Evolutionary conservation across 805 yeast genomes (phyloP).

Genomic region (Suhomyces prunicola): DNA sequence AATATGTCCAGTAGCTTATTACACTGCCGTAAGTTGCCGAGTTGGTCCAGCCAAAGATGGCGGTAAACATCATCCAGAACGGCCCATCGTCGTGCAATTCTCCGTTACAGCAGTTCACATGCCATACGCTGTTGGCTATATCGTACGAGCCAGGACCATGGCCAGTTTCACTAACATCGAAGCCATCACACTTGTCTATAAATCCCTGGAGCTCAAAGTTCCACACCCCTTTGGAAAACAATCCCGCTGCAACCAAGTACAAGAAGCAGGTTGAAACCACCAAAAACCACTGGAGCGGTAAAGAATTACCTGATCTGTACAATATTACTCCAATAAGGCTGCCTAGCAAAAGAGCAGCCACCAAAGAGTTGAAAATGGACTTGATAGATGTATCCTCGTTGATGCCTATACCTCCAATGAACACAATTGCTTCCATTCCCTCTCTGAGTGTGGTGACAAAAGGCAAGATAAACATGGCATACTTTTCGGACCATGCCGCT

Average conservation of each 20-base stretch:
- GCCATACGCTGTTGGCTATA: conserved; percentile 79
- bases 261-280: conserved; percentile 75
- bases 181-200: conserved; percentile 71
- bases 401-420: conserved; percentile 79
- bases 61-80: conserved; percentile 87
- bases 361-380: conserved; percentile 58
- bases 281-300: conserved; percentile 72
- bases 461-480: conserved; percentile 75
- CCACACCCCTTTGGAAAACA: conserved; percentile 87
- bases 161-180: conserved; percentile 84
- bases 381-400: conserved; percentile 22
- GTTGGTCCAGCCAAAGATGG: conserved; percentile 91
- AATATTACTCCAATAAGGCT: conserved; percentile 59
- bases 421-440: conserved; percentile 89
- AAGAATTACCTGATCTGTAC: conserved; percentile 75
- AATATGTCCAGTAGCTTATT: conserved; percentile 64
- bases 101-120: conserved; percentile 91
- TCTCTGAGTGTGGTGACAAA: conserved; percentile 84
- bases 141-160: conserved; percentile 94
- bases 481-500: conserved; percentile 42
- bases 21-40: conserved; percentile 91
- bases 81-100: conserved; percentile 65
- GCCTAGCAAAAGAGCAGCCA: conserved; percentile 59
- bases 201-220: conserved; percentile 76
- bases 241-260: conserved; percentile 82